Evolutionary conservation across 2,329 filamentous ascomycete species (phyloP).

Genomic region (Hypoxylon sp.): DNA sequence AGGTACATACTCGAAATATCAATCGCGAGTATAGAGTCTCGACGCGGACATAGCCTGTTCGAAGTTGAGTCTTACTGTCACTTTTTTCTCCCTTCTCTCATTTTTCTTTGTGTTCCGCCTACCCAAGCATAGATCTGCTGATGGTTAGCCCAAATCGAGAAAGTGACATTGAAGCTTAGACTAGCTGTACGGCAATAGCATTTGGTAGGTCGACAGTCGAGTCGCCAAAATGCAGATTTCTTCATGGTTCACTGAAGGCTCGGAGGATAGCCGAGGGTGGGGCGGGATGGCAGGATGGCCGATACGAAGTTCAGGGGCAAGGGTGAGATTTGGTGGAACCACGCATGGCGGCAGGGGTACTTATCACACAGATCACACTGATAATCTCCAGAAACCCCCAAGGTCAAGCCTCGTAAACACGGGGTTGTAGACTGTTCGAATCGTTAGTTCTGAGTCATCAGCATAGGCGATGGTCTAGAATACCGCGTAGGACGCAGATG

Average conservation of each 20-base stretch:
- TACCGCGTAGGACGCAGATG: neutral
- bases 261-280: conserved; percentile 31
- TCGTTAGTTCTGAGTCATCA: neutral
- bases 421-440: neutral
- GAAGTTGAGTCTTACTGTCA: neutral
- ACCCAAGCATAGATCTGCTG: conserved; percentile 5
- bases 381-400: conserved; percentile 2
- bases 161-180: conserved; percentile 32
- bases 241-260: conserved; percentile 14
- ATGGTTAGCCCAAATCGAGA: conserved; percentile 27
- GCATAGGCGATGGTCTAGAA: neutral
- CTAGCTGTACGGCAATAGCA: conserved; percentile 8
- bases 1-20: neutral
- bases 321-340: conserved; percentile 18
- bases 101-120: no score
- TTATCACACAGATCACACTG: neutral
- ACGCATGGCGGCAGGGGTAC: conserved; percentile 32
- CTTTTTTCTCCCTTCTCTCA: neutral
- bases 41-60: neutral
- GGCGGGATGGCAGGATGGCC: conserved; percentile 26
- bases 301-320: conserved; percentile 37
- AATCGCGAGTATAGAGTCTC: neutral
- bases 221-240: conserved; percentile 13
- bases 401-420: conserved; percentile 1
- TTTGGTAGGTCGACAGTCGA: conserved; percentile 20